Conservation (phyloP, 768 basidiomycete genomes). For the Wakefieldia striispora region DNA sequence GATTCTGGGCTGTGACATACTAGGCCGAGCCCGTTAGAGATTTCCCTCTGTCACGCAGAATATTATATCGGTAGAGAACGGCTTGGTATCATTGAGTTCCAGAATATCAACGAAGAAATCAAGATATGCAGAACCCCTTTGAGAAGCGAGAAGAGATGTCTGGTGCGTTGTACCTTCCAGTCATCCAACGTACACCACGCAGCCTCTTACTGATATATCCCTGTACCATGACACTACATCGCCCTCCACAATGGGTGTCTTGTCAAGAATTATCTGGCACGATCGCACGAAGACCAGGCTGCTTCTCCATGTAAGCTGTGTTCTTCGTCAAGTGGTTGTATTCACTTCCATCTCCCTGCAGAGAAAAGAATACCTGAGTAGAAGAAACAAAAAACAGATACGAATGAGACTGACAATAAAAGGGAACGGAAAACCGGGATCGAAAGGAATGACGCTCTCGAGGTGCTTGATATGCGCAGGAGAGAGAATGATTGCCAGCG, state of each 20-base stretch:
- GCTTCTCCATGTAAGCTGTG: slow-evolving; percentile 20
- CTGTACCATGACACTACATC: no score
- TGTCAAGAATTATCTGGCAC: slow-evolving; percentile 3
- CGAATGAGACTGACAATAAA: slow-evolving; percentile 28
- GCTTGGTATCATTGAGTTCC: no score
- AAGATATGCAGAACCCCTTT: no score
- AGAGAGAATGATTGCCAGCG: slow-evolving; percentile 45
- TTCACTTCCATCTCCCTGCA: slow-evolving; percentile 29
- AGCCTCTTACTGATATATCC: no score
- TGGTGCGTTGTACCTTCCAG: no score
- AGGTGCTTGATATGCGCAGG: slow-evolving; percentile 45
- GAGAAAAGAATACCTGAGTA: neutral
- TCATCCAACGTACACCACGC: no score
- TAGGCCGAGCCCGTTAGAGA: slow-evolving; percentile 5
- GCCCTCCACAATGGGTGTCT: no score
- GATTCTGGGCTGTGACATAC: slow-evolving; percentile 47
- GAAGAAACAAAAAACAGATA: neutral
- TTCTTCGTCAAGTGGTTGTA: slow-evolving; percentile 10
- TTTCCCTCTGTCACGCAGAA: no score
- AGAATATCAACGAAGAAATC: no score
- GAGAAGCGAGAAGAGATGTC: no score
- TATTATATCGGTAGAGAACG: no score
- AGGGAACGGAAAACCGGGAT: slow-evolving; percentile 42
- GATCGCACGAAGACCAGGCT: slow-evolving; percentile 9
- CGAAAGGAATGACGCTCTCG: slow-evolving; percentile 43